Conservation (phyloP, 2,329 filamentous ascomycete genomes). For the Dendrostoma leiphaemia region DNA sequence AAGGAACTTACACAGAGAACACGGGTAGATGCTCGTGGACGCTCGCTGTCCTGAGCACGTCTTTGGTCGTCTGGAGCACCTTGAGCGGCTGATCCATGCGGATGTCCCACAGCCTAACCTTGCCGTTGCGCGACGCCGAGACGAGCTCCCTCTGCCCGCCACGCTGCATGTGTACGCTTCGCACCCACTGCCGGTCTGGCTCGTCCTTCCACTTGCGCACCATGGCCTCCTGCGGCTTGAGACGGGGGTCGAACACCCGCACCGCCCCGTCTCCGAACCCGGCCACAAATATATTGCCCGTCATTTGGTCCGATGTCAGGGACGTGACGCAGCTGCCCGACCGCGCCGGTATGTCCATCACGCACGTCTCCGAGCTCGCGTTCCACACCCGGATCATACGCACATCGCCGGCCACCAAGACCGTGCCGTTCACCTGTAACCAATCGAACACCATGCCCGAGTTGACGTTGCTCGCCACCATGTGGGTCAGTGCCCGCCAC, state of each 20-base stretch:
- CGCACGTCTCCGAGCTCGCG: slow-evolving; percentile 87
- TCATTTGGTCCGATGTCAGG: slow-evolving; percentile 95
- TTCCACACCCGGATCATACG: slow-evolving; percentile 97
- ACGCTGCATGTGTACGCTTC: slow-evolving; percentile 93
- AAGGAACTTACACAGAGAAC: slow-evolving; percentile 78
- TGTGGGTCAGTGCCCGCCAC: slow-evolving; percentile 89
- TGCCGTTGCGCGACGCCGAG: slow-evolving; percentile 86
- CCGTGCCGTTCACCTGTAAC: slow-evolving; percentile 95
- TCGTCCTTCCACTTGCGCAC: slow-evolving; percentile 97
- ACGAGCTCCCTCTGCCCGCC: slow-evolving; percentile 90
- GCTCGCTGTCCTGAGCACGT: slow-evolving; percentile 79
- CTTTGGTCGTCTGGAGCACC: slow-evolving; percentile 70
- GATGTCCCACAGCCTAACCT: slow-evolving; percentile 95
- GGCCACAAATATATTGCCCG: slow-evolving; percentile 91
- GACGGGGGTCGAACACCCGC: slow-evolving; percentile 86
- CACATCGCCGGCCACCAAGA: slow-evolving; percentile 94
- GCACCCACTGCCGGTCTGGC: slow-evolving; percentile 81
- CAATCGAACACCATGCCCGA: slow-evolving; percentile 97
- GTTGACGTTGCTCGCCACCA: slow-evolving; percentile 91
- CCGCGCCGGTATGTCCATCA: slow-evolving; percentile 89
- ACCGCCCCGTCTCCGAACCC: slow-evolving; percentile 96
- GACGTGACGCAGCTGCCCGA: slow-evolving; percentile 96
- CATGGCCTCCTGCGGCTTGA: slow-evolving; percentile 85
- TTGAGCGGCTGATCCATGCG: slow-evolving; percentile 77
- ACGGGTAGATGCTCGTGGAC: slow-evolving; percentile 96